Evolutionary conservation across 176 grass and related monocot species (phyloP).

Genomic region (Paspalum vaginatum): DNA sequence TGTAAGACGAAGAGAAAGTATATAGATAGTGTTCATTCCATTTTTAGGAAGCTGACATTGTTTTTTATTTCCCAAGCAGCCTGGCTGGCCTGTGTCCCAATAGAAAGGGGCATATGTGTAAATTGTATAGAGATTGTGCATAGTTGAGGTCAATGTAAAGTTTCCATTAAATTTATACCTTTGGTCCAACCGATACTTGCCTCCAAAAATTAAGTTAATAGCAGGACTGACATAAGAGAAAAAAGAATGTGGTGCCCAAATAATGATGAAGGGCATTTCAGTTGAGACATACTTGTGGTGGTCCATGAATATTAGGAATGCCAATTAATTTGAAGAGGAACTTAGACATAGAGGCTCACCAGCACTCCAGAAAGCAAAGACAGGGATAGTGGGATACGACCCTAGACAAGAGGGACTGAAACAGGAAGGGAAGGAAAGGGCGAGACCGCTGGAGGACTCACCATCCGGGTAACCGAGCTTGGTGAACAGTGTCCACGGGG

Average conservation of each 20-base stretch:
- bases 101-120: neutral
- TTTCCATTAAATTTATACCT: neutral
- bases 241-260: neutral
- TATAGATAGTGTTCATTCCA: neutral
- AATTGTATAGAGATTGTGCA: constrained; percentile 8
- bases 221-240: neutral
- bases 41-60: neutral
- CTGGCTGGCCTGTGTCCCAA: neutral
- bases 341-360: no score
- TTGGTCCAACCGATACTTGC: constrained; percentile 4
- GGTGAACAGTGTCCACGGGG: no score
- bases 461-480: no score
- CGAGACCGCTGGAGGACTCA: no score
- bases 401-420: no score
- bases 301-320: neutral
- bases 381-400: no score
- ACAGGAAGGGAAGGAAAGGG: no score
- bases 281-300: neutral
- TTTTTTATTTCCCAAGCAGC: neutral
- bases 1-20: constrained; percentile 11
- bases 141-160: constrained; percentile 1
- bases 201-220: neutral
- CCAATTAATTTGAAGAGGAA: neutral
- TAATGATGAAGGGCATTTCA: neutral
- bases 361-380: no score